These are phyloP conservation scores for Candida glucosophila DNA, from an alignment of 1,139 yeast species.

Conservation along the genomic window DNA sequence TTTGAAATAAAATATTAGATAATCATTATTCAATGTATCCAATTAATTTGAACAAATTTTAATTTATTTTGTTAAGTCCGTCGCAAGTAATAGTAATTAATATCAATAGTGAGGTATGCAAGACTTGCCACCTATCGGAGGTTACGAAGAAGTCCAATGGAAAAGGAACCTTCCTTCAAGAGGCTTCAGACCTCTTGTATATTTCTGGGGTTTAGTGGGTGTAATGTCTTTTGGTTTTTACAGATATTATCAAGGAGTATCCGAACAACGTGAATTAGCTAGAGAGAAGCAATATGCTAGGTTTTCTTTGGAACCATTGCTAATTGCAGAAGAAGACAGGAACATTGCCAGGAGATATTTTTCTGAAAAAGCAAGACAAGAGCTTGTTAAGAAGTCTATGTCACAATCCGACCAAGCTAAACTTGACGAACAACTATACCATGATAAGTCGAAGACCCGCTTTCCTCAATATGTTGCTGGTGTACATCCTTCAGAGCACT, in stretches of 20 bases:
- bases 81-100: too few species aligned
- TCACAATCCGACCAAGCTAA: conserved; percentile 29
- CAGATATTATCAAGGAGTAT: conserved; percentile 55
- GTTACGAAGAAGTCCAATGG: conserved; percentile 86
- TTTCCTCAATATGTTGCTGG: conserved; percentile 40
- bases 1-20: too few species aligned
- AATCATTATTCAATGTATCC: conserved; percentile 10
- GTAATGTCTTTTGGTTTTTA: conserved; percentile 69
- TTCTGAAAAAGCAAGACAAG: conserved; percentile 65
- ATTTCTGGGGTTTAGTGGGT: conserved; percentile 56
- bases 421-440: conserved; percentile 36
- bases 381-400: conserved; percentile 37
- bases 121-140: conserved; percentile 84
- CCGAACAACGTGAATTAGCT: conserved; percentile 68
- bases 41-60: too few species aligned
- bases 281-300: conserved; percentile 78
- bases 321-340: conserved; percentile 79
- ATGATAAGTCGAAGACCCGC: conserved; percentile 39
- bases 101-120: too few species aligned
- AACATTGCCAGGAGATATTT: conserved; percentile 65
- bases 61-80: too few species aligned
- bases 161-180: conserved; percentile 78
- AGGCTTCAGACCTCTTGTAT: conserved; percentile 73
- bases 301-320: conserved; percentile 62
- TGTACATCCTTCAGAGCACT: conserved; percentile 27